Evolutionary conservation across 495 filamentous ascomycete species (phyloP), one percentile per base, ranked within the genome.

Genomic region (Friedmanniomyces simplex): DNA sequence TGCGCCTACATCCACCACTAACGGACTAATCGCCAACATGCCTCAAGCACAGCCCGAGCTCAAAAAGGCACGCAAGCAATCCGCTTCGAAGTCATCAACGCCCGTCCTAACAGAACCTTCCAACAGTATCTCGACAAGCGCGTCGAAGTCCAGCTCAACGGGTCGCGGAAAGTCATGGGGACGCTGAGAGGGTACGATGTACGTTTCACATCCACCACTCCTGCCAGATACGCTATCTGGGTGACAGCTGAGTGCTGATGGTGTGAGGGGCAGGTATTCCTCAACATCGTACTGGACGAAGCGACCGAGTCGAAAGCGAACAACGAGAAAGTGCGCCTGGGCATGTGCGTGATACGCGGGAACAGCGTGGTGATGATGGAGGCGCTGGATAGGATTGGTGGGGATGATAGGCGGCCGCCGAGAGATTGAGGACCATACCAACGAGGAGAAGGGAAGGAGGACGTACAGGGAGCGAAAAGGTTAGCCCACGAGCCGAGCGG

Each of bases 31-130:
- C 59, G 47, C 69, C 74, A 87, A 79, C 60, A 98, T 98, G 94
- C 89, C 94, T 74, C 91, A 91, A 87, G 89, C 93, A 70, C 91
- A 96, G 74, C 94, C 93, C 60, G 94, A 98, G 73, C 83, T 98
- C 59, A 97, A 98, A 75, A 97, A 96, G 82, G 93, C 91, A 70
- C 46, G 74, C 37, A 20, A 25, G 24, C 10, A 42, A 24, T 20
- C 45, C 25, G 11, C 20, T 30, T n/a, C 21, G 18, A 10, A 10
- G 4, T 11, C 6, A 20, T 34, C 20, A 57, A 42, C 37, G 22
- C 10, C n/a, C 45, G 36, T 58, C 45, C 25, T n/a, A 37, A 34
- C 4, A 24, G 14, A 28, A 18, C 32, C 36, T 61, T 62, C 26
- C 8, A 57, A 61, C 70, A 98, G 93, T 98, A 98, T 75, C 90